phyloP scores from a whole-genome alignment of 2,329 filamentous ascomycete genomes.

The Ophiostoma fasciatum region DNA sequence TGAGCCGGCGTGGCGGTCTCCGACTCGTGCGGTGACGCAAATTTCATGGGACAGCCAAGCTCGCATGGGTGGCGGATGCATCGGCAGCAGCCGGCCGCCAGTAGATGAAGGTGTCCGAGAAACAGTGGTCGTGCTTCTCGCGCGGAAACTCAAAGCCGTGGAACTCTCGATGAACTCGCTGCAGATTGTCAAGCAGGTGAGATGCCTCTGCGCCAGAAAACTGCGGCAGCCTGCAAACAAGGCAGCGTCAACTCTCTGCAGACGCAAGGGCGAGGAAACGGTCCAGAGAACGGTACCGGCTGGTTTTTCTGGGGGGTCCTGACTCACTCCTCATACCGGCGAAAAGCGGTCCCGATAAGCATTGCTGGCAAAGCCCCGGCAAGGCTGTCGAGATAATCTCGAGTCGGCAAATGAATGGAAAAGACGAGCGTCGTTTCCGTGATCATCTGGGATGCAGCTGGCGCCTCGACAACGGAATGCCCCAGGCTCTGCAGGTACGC shows the following conservation, averaged over 20 bases:
- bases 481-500: conserved; percentile 40
- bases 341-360: conserved; percentile 41
- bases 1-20: no score
- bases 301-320: not conserved
- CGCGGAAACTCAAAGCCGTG: conserved; percentile 22
- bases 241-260: not conserved
- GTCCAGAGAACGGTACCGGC: no score
- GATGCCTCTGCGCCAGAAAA: not conserved
- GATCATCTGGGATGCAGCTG: conserved; percentile 36
- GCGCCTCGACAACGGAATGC: conserved; percentile 35
- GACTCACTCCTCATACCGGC: conserved; percentile 35
- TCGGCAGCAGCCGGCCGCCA: conserved; percentile 16
- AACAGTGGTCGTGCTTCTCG: conserved; percentile 22
- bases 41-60: not conserved
- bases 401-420: conserved; percentile 44
- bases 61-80: not conserved
- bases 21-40: not conserved
- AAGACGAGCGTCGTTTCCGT: conserved; percentile 38
- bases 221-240: conserved; percentile 2
- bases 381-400: conserved; percentile 37
- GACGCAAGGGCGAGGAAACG: no score
- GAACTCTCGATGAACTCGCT: conserved; percentile 12
- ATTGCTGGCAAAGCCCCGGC: conserved; percentile 30
- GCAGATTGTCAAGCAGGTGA: not conserved
- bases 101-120: conserved; percentile 27